These are phyloP conservation scores for Edaphochlamys debaryana DNA, from an alignment of 139 green algal genomes.

Conservation along the genomic window DNA sequence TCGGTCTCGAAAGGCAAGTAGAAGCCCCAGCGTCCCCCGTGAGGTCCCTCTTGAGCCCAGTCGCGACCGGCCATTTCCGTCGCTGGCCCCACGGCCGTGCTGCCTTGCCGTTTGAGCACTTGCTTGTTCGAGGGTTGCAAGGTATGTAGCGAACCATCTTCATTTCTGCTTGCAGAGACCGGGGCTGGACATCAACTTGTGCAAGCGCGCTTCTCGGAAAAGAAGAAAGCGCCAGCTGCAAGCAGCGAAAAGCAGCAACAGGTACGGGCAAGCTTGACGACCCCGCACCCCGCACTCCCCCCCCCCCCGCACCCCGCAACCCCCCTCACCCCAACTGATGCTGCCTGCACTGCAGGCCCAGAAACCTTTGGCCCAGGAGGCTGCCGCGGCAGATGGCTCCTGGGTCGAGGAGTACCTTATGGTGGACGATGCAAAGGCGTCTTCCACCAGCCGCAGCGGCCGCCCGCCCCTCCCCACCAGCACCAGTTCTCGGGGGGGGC, in stretches of 20 bases:
- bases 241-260: neutral
- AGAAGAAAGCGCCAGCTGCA: neutral
- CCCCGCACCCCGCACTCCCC: too few species aligned
- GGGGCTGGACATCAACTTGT: constrained; percentile 3
- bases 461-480: neutral
- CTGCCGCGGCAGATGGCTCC: neutral
- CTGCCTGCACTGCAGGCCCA: too few species aligned
- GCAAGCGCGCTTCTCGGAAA: constrained; percentile 18
- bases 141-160: too few species aligned
- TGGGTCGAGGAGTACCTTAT: constrained; percentile 30
- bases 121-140: too few species aligned
- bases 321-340: too few species aligned
- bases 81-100: too few species aligned
- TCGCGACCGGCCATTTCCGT: too few species aligned
- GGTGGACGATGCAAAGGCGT: constrained; percentile 3
- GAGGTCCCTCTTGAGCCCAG: too few species aligned
- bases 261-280: neutral
- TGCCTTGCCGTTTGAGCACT: too few species aligned
- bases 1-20: neutral
- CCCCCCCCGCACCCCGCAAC: too few species aligned
- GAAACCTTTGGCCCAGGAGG: neutral
- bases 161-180: neutral
- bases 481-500: too few species aligned
- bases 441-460: neutral
- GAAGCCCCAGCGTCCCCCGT: too few species aligned